Evolutionary conservation across 1,139 yeast genomes (phyloP).

Genomic region (Nakaseomyces delphensis): DNA sequence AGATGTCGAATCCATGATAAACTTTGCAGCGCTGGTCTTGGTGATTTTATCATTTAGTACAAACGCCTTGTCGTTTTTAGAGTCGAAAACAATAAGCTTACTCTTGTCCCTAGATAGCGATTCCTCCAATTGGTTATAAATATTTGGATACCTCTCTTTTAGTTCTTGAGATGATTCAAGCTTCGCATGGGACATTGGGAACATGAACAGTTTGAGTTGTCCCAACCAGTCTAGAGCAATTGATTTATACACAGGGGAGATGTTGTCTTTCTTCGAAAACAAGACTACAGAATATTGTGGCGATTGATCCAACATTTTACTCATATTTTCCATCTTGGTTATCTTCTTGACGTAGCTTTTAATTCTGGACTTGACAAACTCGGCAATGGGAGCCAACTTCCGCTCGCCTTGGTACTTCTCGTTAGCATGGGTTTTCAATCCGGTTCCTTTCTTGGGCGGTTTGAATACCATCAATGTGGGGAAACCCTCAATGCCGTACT

Average conservation of each 20-base stretch:
- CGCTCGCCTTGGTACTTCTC: constrained; percentile 70
- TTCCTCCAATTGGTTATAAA: constrained; percentile 1
- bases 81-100: constrained; percentile 20
- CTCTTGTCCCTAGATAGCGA: constrained; percentile 10
- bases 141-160: background rate
- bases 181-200: constrained; percentile 15
- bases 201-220: constrained; percentile 33
- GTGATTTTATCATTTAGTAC: constrained; percentile 15
- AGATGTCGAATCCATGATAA: constrained; percentile 14
- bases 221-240: constrained; percentile 68
- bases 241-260: constrained; percentile 59
- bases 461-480: constrained; percentile 78
- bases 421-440: constrained; percentile 40
- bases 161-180: background rate
- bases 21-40: constrained; percentile 17
- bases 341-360: constrained; percentile 63
- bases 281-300: constrained; percentile 33
- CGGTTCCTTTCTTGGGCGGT: constrained; percentile 49
- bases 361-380: constrained; percentile 51
- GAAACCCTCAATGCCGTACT: constrained; percentile 59
- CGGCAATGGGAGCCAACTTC: constrained; percentile 48
- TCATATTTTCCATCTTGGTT: constrained; percentile 27
- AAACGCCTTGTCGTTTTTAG: constrained; percentile 15
- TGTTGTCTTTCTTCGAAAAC: constrained; percentile 38
- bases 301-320: constrained; percentile 31